A percentile compares a stretch with the other conserved stretches of the same genome.
phyloP scores from a whole-genome alignment of 192 early-diverging fungal genomes.

The Entomortierella parvispora region DNA sequence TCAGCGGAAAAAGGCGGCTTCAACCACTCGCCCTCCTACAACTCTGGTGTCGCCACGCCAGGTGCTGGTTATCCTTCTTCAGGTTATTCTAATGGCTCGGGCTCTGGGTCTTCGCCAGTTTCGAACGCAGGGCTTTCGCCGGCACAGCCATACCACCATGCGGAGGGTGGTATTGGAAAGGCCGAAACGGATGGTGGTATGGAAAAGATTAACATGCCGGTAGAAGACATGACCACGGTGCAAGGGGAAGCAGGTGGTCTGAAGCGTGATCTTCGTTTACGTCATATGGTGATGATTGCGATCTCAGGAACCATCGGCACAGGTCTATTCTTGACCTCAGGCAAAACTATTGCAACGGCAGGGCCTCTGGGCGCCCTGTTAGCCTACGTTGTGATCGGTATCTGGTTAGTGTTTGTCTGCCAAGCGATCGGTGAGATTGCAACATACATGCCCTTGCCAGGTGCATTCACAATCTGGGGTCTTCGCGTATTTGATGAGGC shows the following conservation, averaged over 20 bases:
- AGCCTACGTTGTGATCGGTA: slow-evolving; percentile 1
- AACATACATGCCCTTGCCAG: not conserved
- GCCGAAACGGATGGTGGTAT: not conserved
- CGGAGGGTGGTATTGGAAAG: not conserved
- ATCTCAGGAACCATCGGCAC: slow-evolving; percentile 2
- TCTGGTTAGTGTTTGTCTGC: slow-evolving; percentile 3
- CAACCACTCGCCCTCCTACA: too few species aligned
- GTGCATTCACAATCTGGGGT: not conserved
- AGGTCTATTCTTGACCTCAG: slow-evolving; percentile 4
- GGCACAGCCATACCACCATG: too few species aligned
- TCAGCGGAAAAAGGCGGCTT: too few species aligned
- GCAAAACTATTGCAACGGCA: not conserved
- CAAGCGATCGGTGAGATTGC: slow-evolving; percentile 4
- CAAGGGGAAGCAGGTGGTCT: slow-evolving; percentile 25
- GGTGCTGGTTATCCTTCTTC: too few species aligned
- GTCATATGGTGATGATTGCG: slow-evolving; percentile 63
- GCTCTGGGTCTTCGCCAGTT: too few species aligned
- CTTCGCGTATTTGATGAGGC: not conserved
- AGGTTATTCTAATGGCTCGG: too few species aligned
- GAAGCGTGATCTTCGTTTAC: slow-evolving; percentile 58
- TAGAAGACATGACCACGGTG: not conserved
- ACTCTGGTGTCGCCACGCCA: too few species aligned
- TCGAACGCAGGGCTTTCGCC: too few species aligned
- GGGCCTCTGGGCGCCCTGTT: slow-evolving; percentile 21
- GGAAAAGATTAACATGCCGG: not conserved